Evolutionary conservation across 2,329 filamentous ascomycete species (phyloP).

Genomic region (Fusarium sp.): DNA sequence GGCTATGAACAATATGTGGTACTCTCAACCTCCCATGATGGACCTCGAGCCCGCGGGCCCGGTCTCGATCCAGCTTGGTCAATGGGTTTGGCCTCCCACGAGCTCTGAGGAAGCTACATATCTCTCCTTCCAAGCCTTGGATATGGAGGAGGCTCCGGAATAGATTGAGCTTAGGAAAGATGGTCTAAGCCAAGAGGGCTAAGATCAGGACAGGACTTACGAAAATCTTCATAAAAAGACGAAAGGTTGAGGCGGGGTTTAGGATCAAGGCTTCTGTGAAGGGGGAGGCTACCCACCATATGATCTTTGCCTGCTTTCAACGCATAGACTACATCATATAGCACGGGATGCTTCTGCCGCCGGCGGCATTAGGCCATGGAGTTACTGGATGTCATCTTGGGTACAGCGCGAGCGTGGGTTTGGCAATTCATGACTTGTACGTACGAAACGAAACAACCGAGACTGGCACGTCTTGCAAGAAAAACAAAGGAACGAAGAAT

Average conservation of each 20-base stretch:
- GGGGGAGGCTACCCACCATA: not conserved
- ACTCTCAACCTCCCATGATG: slow-evolving; percentile 45
- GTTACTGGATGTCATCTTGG: not conserved
- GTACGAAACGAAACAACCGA: not conserved
- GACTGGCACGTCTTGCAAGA: not conserved
- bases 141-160: slow-evolving; percentile 35
- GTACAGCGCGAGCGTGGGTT: not conserved
- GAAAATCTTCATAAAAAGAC: not conserved
- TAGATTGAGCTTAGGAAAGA: not conserved
- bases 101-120: slow-evolving; percentile 31
- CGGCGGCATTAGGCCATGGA: not conserved
- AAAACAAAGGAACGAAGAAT: not conserved
- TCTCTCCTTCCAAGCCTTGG: slow-evolving; percentile 31
- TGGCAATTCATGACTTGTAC: not conserved
- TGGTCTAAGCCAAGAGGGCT: not conserved
- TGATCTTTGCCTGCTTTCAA: not conserved
- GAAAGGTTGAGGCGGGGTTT: not conserved
- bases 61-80: slow-evolving; percentile 38
- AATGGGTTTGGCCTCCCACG: slow-evolving; percentile 47
- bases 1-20: slow-evolving; percentile 45
- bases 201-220: not conserved
- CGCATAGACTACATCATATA: not conserved
- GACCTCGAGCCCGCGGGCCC: slow-evolving; percentile 45
- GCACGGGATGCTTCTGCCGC: not conserved
- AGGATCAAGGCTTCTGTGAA: not conserved